A percentile compares a stretch with the other conserved stretches of the same genome.
Conservation (phyloP, 179 eudicot species). For the Spergularia azorica region DNA sequence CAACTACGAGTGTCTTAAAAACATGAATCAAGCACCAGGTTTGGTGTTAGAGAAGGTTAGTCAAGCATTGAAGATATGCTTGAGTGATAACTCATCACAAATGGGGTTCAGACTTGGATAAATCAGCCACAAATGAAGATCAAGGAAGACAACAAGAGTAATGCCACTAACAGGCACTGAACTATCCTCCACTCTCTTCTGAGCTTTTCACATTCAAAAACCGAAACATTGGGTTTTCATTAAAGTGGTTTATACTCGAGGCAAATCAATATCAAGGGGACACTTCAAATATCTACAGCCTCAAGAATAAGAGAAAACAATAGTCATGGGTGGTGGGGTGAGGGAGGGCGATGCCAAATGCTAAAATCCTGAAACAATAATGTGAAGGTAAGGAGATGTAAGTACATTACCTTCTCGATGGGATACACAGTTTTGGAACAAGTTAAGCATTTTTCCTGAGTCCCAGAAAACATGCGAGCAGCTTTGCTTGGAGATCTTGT, state of each 20-base stretch:
- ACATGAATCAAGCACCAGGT: background rate
- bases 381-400: background rate
- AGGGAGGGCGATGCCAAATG: background rate
- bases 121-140: background rate
- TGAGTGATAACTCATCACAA: background rate
- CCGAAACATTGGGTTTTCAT: background rate
- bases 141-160: background rate
- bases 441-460: conserved; percentile 93
- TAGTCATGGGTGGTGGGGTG: background rate
- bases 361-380: background rate
- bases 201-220: background rate
- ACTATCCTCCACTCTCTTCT: background rate
- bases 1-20: background rate
- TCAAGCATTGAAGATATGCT: background rate
- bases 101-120: background rate
- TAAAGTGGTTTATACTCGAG: background rate
- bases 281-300: background rate
- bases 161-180: background rate
- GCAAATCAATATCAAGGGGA: background rate
- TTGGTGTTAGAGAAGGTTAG: background rate
- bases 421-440: conserved; percentile 96
- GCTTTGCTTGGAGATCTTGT: conserved; percentile 94
- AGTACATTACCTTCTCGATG: conserved; percentile 72
- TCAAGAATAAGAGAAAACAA: background rate
- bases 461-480: conserved; percentile 95